Evolutionary conservation across 768 basidiomycete genomes (phyloP).

Genomic region (Leccinum variicolor): DNA sequence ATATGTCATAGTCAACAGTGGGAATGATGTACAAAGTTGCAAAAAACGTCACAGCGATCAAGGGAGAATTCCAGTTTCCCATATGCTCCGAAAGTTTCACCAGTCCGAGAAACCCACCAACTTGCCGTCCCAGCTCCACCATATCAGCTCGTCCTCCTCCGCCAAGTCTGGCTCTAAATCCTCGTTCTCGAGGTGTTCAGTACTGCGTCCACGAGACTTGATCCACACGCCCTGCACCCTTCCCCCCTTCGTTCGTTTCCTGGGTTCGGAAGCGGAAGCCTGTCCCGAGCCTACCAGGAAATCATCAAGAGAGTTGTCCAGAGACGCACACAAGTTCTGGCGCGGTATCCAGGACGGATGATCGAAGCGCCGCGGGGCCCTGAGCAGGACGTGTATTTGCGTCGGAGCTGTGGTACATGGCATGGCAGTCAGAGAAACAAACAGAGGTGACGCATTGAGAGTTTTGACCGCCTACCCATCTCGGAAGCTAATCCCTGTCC

Average conservation of each 20-base stretch:
- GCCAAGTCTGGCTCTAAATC: conserved; percentile 14
- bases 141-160: conserved; percentile 48
- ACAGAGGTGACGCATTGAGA: not conserved
- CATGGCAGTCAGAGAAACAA: not conserved
- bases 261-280: not conserved
- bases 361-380: conserved; percentile 44
- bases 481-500: conserved; percentile 38
- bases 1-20: not conserved
- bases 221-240: conserved; percentile 43
- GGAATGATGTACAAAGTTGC: not conserved
- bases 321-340: conserved; percentile 37
- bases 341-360: conserved; percentile 48
- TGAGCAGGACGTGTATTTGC: conserved; percentile 44
- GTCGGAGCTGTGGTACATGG: conserved; percentile 37
- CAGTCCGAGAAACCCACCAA: conserved; percentile 47
- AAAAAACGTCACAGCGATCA: not conserved
- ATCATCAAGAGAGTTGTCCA: conserved; percentile 34
- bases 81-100: conserved; percentile 25
- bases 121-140: conserved; percentile 53
- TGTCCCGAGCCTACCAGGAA: conserved; percentile 33
- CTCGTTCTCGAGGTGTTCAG: not conserved
- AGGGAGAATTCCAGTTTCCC: not conserved
- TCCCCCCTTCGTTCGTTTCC: conserved; percentile 26
- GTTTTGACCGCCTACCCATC: conserved; percentile 30
- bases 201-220: conserved; percentile 17